Conservation (phyloP, 176 grass and related monocot species). For the Cenchrus purpureus region DNA sequence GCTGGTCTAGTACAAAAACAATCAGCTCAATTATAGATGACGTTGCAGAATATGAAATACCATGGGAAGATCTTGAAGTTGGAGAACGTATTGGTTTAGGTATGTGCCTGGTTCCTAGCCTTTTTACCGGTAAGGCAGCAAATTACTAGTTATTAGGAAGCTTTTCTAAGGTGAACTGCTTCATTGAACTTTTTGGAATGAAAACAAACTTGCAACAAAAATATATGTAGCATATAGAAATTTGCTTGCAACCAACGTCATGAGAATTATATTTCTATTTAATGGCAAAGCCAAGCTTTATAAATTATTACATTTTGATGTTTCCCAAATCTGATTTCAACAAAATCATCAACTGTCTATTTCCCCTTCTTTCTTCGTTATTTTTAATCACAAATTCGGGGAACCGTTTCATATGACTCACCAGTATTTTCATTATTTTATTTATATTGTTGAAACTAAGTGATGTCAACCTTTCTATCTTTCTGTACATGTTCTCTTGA, state of each 20-base stretch:
- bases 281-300: constrained; percentile 3
- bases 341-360: neutral
- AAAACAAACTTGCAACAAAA: constrained; percentile 19
- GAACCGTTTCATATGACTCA: neutral
- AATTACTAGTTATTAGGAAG: neutral
- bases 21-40: constrained; percentile 73
- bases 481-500: constrained; percentile 1
- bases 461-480: neutral
- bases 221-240: constrained; percentile 5
- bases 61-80: constrained; percentile 95
- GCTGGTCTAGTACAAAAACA: constrained; percentile 57
- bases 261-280: constrained; percentile 12
- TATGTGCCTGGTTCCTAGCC: constrained; percentile 46
- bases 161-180: neutral
- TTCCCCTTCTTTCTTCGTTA: neutral
- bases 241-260: neutral
- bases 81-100: constrained; percentile 97
- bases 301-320: neutral
- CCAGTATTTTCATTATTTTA: neutral
- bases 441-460: constrained; percentile 29
- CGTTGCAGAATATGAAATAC: constrained; percentile 82
- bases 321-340: neutral
- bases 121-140: constrained; percentile 22
- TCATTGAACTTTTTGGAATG: constrained; percentile 16
- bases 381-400: constrained; percentile 6